Evolutionary conservation across 495 filamentous ascomycete genomes (phyloP), one percentile per base, ranked within the genome.

Genomic region (Annulohypoxylon maeteangense): DNA sequence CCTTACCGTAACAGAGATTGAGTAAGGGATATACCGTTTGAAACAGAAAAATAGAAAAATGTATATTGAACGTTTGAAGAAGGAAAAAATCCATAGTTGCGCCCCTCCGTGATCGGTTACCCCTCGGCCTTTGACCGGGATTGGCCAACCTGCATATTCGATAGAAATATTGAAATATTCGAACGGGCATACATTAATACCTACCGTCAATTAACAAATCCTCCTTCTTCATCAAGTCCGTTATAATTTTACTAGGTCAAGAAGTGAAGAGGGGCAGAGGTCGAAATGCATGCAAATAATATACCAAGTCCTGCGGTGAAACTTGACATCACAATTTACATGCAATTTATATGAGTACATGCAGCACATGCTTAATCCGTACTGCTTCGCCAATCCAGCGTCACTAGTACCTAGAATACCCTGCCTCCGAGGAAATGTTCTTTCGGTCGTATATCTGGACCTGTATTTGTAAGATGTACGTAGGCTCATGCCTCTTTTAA

Each of bases 101-200:
- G 12, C 36, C 29, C 47, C 69, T 68, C 70, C 70, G 70, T 65
- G 67, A 16, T 34, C 65, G 70, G 70, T 64, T 67, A 51, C 22
- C 47, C 45, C 69, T 4, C 55, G 54, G 64, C 34, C 7, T 68
- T 53, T 64, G 64, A 14, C 70, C 70, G 64, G 59, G 54, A 72
- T 72, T 65, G 29, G 60, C 44, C 32, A 25, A 7, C 55, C 14
- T 67, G 55, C 50, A 51, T 22, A 16, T 64, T 64, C 27, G 27
- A 56, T 12, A 48, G 47, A 44, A 44, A 44, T 44, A 44, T 18
- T 44, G 40, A 20, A 64, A 70, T 11, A 40, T 62, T 40, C 51
- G 22, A 71, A 71, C 51, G 56, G 65, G 14, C 38, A 51, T 53
- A 42, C 65, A 54, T n/a, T n/a, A n/a, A 20, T 23, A 34, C 23